Base-by-base conservation (phyloP, 768 basidiomycete species). In the Serendipita indica region DNA sequence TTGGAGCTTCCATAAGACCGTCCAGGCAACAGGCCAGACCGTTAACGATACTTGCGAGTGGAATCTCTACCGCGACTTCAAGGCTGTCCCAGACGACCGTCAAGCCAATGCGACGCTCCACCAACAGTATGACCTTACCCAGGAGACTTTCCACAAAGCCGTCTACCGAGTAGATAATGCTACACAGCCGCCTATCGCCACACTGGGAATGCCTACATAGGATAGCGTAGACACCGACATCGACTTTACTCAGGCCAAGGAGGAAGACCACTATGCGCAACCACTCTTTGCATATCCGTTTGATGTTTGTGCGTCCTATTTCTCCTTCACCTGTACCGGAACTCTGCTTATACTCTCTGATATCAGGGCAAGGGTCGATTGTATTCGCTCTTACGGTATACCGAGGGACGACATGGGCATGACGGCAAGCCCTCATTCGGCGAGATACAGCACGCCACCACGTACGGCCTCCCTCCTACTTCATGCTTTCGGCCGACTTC, bases 261-360 rank as follows among this genome's bases (percentile, higher is more conserved):
- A 25, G 30, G 49, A 27, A 20, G n/a, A 54, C n/a, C 22, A 18
- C 4, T 54, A 28, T 18, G 30, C 4, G 49, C 49, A 54, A 54
- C 49, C 49, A 27, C 30, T 54, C 20, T 54, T 54, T 2, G 49
- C 20, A 6, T 54, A 54, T 54, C 49, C 49, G 4, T 54, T 54
- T 27, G 49, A 54, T 27, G 7, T 32, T 6, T 54, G 49, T 18
- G 22, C 49, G 4, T n/a, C n/a, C n/a, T n/a, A n/a, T n/a, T n/a
- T n/a, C n/a, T n/a, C n/a, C n/a, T n/a, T n/a, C n/a, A n/a, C n/a
- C n/a, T n/a, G n/a, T n/a, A n/a, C n/a, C n/a, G n/a, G n/a, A n/a
- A n/a, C n/a, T n/a, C n/a, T n/a, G n/a, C n/a, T n/a, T n/a, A n/a
- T n/a, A n/a, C n/a, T n/a, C n/a, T n/a, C n/a, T n/a, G n/a, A n/a